Base-by-base conservation (phyloP, 2,329 filamentous ascomycete genomes). In the Myriangium duriaei region DNA sequence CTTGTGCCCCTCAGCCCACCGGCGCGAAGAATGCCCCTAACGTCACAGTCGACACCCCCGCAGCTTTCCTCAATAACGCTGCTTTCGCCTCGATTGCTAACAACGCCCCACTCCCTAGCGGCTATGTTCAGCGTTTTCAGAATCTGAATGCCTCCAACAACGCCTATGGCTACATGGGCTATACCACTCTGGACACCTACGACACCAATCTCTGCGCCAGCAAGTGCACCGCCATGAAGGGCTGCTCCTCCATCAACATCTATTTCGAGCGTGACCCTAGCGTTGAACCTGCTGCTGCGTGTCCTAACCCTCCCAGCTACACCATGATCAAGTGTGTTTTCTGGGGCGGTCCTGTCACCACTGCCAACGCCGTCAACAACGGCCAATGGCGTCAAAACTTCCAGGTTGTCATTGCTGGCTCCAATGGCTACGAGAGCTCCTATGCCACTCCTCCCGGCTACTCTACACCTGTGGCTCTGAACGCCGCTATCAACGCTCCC, bases 401-500 rank as follows among this genome's bases (percentile, higher is more conserved):
- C 13, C 19, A 40, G 21, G 41, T 45, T 7, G 44, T 36, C 16
- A 44, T 45, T 32, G 42, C 44, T 21, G 42, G 40, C 13, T 37
- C 33, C 5, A 45, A 45, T 11, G 43, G 40, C 11, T 45, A 45
- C 26, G 37, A 42, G 12, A 40, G 38, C 12, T 24, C 29, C 11
- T 33, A 42, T 18, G 39, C 36, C 5, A 40, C 40, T 2, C 40
- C 42, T 7, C 13, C 39, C 26, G 47, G 47, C 18, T 49, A 41
- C 37, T 41, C 24, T 28, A 32, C 14, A 21, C 43, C 45, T 11
- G 30, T 38, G 21, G 46, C 39, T 26, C 42, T 50, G n/a, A 46
- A 45, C 13, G 46, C 42, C 12, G 47, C 52, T 9, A 53, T 57
- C 12, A 45, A 46, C 31, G 51, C 49, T 6, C 50, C 49, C 7